Conservation (phyloP, 352 stramenopile species). For the Elongisporangium undulatum region DNA sequence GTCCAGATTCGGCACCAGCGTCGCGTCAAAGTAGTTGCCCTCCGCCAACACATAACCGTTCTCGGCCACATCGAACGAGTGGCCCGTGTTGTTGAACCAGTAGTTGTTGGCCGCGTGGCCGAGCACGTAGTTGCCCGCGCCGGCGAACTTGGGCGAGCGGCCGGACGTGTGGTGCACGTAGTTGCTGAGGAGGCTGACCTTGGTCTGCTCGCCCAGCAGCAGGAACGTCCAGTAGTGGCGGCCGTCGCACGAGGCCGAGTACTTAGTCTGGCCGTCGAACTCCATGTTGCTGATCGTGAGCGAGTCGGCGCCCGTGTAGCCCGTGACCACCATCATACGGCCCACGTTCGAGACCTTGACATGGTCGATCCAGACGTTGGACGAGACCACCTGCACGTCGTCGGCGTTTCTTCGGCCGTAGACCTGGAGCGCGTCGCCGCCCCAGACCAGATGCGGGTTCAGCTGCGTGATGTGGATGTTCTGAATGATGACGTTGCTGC, state of each 20-base stretch:
- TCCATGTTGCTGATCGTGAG: slow-evolving; percentile 49
- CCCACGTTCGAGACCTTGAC: slow-evolving; percentile 29
- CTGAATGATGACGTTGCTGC: slow-evolving; percentile 27
- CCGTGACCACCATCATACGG: slow-evolving; percentile 32
- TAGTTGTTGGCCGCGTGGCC: slow-evolving; percentile 37
- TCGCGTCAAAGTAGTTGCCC: background rate
- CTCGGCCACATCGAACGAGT: slow-evolving; percentile 18
- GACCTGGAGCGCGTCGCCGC: slow-evolving; percentile 19
- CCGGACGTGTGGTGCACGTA: slow-evolving; percentile 32
- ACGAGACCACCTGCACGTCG: slow-evolving; percentile 4
- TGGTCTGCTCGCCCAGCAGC: slow-evolving; percentile 12
- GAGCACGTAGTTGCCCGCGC: slow-evolving; percentile 17
- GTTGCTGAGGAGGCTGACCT: slow-evolving; percentile 28
- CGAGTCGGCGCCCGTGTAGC: slow-evolving; percentile 21
- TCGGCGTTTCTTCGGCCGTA: background rate
- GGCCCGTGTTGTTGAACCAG: slow-evolving; percentile 32
- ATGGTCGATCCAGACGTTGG: slow-evolving; percentile 40
- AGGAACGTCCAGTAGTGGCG: slow-evolving; percentile 41
- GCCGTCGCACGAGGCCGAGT: slow-evolving; percentile 34
- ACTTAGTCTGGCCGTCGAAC: slow-evolving; percentile 34
- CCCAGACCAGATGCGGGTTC: slow-evolving; percentile 32
- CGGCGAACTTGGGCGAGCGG: slow-evolving; percentile 20
- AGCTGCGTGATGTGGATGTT: slow-evolving; percentile 32
- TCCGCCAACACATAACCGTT: background rate
- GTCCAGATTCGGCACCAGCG: background rate